Evolutionary conservation across 371 early-diverging fungal species (phyloP).

Genomic region (Mortierella sp.): DNA sequence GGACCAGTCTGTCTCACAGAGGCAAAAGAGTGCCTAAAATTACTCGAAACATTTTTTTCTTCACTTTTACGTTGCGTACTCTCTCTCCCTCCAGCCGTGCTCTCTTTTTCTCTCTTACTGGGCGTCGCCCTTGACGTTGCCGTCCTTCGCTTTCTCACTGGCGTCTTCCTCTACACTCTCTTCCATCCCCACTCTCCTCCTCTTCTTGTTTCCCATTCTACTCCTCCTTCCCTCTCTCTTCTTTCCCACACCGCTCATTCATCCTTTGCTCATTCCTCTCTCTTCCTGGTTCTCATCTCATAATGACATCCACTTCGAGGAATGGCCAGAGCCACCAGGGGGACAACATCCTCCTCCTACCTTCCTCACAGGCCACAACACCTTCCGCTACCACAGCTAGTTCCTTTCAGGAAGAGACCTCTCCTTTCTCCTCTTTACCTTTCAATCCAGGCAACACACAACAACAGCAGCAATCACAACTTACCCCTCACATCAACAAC

Average conservation of each 20-base stretch:
- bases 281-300: background rate
- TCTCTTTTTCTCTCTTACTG: no score
- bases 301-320: background rate
- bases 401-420: background rate
- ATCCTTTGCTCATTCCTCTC: background rate
- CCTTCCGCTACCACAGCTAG: constrained; percentile 6
- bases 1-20: constrained; percentile 6
- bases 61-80: background rate
- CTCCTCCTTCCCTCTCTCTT: background rate
- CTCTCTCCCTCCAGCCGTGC: no score
- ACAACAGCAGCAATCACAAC: no score
- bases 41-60: constrained; percentile 9
- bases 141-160: background rate
- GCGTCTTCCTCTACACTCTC: background rate
- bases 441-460: constrained; percentile 1
- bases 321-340: background rate
- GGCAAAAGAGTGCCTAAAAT: background rate
- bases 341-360: constrained; percentile 19
- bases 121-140: no score
- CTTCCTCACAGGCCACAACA: constrained; percentile 18
- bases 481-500: background rate
- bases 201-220: background rate
- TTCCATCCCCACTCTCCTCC: background rate
- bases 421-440: background rate
- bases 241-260: background rate